phyloP scores from a whole-genome alignment of 805 yeast species.

The Wickerhamiella hasegawae region DNA sequence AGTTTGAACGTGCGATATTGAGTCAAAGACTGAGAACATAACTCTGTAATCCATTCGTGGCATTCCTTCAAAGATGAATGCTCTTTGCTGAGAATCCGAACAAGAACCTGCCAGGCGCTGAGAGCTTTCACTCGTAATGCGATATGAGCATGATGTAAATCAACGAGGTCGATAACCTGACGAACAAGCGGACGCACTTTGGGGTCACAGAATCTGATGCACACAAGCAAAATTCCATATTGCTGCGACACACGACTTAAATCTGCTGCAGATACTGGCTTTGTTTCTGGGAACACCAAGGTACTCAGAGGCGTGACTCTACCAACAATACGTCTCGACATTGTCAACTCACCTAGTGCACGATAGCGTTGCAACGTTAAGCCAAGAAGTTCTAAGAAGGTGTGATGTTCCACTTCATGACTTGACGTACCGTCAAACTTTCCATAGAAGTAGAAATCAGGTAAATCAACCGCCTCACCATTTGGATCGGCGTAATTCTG shows the following conservation, averaged over 20 bases:
- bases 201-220: conserved; percentile 5
- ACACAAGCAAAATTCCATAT: conserved; percentile 12
- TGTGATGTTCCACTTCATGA: conserved; percentile 6
- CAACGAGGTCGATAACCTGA: conserved; percentile 13
- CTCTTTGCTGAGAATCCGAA: background rate
- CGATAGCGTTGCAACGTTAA: conserved; percentile 5
- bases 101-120: conserved; percentile 14
- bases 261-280: conserved; percentile 7
- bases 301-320: conserved; percentile 14
- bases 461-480: conserved; percentile 12
- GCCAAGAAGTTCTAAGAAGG: conserved; percentile 15
- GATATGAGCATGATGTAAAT: conserved; percentile 9
- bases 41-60: conserved; percentile 8
- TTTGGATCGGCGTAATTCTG: conserved; percentile 12
- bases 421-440: conserved; percentile 9
- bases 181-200: conserved; percentile 8
- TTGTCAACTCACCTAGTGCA: background rate
- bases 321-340: conserved; percentile 7
- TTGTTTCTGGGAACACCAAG: conserved; percentile 9
- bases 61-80: conserved; percentile 4
- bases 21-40: background rate
- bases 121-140: conserved; percentile 11
- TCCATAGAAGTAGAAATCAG: conserved; percentile 8
- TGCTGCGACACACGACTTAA: conserved; percentile 13
- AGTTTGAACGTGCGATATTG: background rate